phyloP scores from a whole-genome alignment of 2,329 filamentous ascomycete species.

The Pseudogymnoascus sp. region DNA sequence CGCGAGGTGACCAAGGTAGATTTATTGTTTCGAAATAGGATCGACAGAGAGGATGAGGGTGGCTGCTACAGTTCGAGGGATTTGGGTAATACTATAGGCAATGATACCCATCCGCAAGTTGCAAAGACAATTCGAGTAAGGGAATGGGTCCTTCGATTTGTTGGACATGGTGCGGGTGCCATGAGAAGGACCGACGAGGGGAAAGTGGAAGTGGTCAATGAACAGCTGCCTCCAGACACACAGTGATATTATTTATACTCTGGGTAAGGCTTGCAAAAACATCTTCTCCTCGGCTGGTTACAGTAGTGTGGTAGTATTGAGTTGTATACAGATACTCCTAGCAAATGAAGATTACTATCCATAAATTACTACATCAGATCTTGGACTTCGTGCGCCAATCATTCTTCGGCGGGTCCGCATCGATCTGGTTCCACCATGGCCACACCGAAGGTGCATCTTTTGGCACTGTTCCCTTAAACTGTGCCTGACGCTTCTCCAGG shows the following conservation, averaged over 20 bases:
- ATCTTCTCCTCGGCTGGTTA: neutral
- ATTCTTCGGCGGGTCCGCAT: slow-evolving; percentile 31
- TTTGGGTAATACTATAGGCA: slow-evolving; percentile 31
- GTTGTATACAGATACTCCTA: neutral
- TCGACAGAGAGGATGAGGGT: slow-evolving; percentile 44
- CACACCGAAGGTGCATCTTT: slow-evolving; percentile 46
- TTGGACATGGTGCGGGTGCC: slow-evolving; percentile 35
- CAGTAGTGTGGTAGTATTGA: neutral
- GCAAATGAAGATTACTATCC: neutral
- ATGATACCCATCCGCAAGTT: slow-evolving; percentile 42
- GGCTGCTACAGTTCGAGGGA: slow-evolving; percentile 52
- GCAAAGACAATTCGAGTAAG: slow-evolving; percentile 60
- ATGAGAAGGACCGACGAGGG: slow-evolving; percentile 13
- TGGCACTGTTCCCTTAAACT: slow-evolving; percentile 50
- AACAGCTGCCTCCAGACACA: slow-evolving; percentile 28
- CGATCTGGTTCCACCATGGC: slow-evolving; percentile 54
- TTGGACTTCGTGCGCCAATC: slow-evolving; percentile 18
- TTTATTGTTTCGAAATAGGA: slow-evolving; percentile 52
- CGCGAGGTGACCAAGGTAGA: slow-evolving; percentile 62
- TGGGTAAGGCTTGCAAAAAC: neutral
- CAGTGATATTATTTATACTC: slow-evolving; percentile 15
- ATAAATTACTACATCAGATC: slow-evolving; percentile 11
- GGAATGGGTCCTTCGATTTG: slow-evolving; percentile 69
- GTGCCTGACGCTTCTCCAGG: slow-evolving; percentile 51
- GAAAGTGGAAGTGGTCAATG: slow-evolving; percentile 9